Conservation (phyloP, 2,329 filamentous ascomycete genomes). For the Talaromyces pinophilus region DNA sequence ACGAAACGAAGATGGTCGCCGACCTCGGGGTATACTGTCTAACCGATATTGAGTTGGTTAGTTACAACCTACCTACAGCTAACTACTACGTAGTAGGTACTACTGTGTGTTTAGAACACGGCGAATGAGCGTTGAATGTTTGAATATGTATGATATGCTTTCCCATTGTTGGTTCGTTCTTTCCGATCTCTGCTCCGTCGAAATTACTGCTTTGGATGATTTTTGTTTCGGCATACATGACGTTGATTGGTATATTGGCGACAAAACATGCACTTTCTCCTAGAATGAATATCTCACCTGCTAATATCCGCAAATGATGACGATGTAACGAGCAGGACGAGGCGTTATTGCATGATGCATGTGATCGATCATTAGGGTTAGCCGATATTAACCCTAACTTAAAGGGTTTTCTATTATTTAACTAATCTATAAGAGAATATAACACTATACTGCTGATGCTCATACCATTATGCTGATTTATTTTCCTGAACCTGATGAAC, state of each 20-base stretch:
- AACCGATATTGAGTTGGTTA: background rate
- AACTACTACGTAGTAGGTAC: background rate
- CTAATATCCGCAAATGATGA: background rate
- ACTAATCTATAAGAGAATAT: too few relatives aligned
- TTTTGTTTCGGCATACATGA: background rate
- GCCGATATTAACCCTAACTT: background rate
- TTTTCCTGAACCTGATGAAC: too few relatives aligned
- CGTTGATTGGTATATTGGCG: background rate
- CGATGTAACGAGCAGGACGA: background rate
- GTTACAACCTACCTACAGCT: background rate
- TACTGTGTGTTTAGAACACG: background rate
- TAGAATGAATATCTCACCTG: background rate
- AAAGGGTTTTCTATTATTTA: background rate
- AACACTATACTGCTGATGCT: too few relatives aligned
- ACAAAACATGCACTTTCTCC: background rate
- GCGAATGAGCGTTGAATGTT: background rate
- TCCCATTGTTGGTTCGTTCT: background rate
- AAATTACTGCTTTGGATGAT: slow-evolving; percentile 1
- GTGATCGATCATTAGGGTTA: background rate
- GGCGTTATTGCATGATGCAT: background rate
- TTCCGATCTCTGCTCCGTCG: background rate
- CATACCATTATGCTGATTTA: too few relatives aligned
- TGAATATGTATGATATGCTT: background rate
- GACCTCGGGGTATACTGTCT: slow-evolving; percentile 9
- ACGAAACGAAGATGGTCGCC: slow-evolving; percentile 10